These are phyloP conservation scores for Blastomyces gilchristii DNA, from an alignment of 2,329 filamentous ascomycete species.

Conservation along the genomic window DNA sequence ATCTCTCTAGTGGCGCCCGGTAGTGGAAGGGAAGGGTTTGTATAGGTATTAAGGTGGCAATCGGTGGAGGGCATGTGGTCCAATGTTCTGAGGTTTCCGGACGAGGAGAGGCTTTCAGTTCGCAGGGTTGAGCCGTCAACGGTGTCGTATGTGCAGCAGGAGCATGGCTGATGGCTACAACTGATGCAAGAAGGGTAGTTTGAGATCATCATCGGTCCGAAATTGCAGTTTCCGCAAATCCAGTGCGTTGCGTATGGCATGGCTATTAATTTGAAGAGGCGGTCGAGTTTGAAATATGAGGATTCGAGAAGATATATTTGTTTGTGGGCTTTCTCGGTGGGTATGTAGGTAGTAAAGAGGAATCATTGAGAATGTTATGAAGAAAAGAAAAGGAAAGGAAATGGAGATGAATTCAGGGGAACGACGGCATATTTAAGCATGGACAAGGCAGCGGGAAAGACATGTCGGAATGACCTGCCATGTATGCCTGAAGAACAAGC, in stretches of 20 bases:
- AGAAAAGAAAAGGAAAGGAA: neutral
- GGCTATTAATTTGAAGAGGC: neutral
- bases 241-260: conserved; percentile 22
- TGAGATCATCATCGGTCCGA: conserved; percentile 24
- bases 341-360: neutral
- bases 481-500: conserved; percentile 7
- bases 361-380: neutral
- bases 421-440: conserved; percentile 3
- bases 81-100: neutral
- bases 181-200: conserved; percentile 8
- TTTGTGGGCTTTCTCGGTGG: neutral
- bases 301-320: neutral
- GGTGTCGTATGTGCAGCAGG: conserved; percentile 19
- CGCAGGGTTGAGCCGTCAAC: conserved; percentile 12
- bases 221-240: conserved; percentile 28
- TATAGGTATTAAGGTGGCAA: neutral
- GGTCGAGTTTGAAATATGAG: neutral
- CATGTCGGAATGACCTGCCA: conserved; percentile 1
- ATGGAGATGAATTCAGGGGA: neutral
- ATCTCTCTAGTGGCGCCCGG: neutral
- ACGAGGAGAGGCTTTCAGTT: conserved; percentile 9
- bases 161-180: neutral
- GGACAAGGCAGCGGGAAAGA: neutral
- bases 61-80: neutral
- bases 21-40: neutral